Evolutionary conservation across 305 asterid genomes (phyloP), one percentile per base, ranked within the genome.

Genomic region (Fraxinus velutina): DNA sequence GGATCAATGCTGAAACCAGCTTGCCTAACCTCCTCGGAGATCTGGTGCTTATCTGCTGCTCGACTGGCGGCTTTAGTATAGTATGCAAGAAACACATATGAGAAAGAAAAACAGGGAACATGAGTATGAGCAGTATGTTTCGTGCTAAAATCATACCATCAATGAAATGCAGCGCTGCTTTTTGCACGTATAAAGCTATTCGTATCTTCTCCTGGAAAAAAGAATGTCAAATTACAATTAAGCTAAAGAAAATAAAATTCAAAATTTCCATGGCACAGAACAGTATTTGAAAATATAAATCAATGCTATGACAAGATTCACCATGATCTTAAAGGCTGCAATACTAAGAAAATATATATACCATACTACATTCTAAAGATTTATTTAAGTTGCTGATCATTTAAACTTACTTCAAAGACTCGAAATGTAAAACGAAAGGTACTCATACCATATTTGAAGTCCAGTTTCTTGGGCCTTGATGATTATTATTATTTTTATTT

Each of bases 131-230:
- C 7, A 86, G 78, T 72, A 29, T 42, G 9, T 44, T 8, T 50
- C 33, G 30, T 55, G 57, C 70, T 52, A 70, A 52, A 37, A 77
- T 62, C 77, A 42, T 90, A 93, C 98, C 97, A 75, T 92, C 93
- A 68, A 93, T 90, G 88, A 93, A 93, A 79, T 88, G 90, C 77
- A 90, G 82, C 42, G 98, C 98, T 2, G 97, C 98, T 84, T 90
- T 92, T 81, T 93, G 98, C 81, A 93, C 98, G 68, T 89, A 91
- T 74, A 93, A 57, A 84, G 93, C 94, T 85, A 92, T 82, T 77
- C 98, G 88, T 47, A 94, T 87, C 86, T 91, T 90, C 89, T 92
- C 94, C 98, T 94, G 93, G 5, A 79, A 73, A 79, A 75, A n/a
- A 15, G 47, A 19, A 22, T 6, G 27, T 68, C 55, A 4, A 9